Base-by-base conservation (phyloP, 495 filamentous ascomycete species). In the Lophiotrema nucula region DNA sequence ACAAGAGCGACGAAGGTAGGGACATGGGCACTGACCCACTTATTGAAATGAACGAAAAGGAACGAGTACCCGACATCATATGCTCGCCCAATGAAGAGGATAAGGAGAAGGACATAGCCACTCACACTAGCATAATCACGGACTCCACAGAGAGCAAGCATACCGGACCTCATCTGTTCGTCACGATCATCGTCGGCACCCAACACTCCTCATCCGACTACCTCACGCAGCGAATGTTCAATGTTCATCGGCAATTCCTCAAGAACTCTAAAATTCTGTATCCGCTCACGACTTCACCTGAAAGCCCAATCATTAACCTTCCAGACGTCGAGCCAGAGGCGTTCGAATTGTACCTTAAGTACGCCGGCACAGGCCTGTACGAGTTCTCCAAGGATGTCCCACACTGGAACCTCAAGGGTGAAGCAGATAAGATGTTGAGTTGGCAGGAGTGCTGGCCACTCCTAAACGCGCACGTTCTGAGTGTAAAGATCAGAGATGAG, bases 401-500 rank as follows among this genome's bases (percentile, higher is more conserved):
- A 35, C 31, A 35, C 31, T 35, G 31, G 15, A 35, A 15, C 31
- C 8, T 15, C 31, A 15, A 8, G 31, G 31, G 8, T 35, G 15
- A 35, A 8, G 31, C 31, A 8, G 19, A 21, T 11, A 43, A 6
- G 39, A 43, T 11, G 19, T 18, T 43, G 6, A 21, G 39, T 6
- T 56, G 42, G 39, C 13, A 3, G 2, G 41, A 31, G 3, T 21
- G 4, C 26, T 44, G 26, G 39, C 41, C 52, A 2, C 21, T 56
- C 10, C 4, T 56, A 6, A 56, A 56, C 22, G 52, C 52, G 8
- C 52, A 56, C 28, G 47, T 56, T 10, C 52, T 56, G 11, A 42
- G n/a, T 6, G 37, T 28, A 4, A 35, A 33, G 16, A 33, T 56
- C 28, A 16, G 22, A 6, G 52, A 56, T 27, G 4, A 23, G 2